These are phyloP conservation scores for Calonectria pteridis DNA, from an alignment of 2,329 filamentous ascomycete species.

Conservation along the genomic window DNA sequence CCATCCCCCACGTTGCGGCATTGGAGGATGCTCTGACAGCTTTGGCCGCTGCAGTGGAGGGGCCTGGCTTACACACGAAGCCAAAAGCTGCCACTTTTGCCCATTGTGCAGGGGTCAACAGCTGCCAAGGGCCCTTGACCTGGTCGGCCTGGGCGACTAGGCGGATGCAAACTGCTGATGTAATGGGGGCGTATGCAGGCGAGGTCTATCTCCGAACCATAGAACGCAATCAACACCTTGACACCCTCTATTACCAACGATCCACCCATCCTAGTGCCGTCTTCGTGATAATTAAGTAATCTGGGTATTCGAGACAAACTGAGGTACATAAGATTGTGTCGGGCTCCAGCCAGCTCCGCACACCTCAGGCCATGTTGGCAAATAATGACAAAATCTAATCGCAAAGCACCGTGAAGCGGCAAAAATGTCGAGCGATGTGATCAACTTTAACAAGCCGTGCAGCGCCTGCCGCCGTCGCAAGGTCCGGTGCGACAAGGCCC, in stretches of 20 bases:
- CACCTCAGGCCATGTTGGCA: not conserved
- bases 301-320: conserved; percentile 13
- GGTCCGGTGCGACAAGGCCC: conserved; percentile 34
- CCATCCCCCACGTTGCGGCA: conserved; percentile 9
- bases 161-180: conserved; percentile 22
- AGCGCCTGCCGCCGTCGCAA: conserved; percentile 36
- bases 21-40: not conserved
- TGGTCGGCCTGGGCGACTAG: conserved; percentile 17
- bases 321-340: conserved; percentile 28
- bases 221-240: conserved; percentile 15
- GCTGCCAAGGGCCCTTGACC: conserved; percentile 7
- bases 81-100: not conserved
- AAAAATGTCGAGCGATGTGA: conserved; percentile 34
- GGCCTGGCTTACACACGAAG: conserved; percentile 13
- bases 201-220: conserved; percentile 26
- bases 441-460: conserved; percentile 39
- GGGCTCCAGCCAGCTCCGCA: conserved; percentile 19
- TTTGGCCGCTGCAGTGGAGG: not conserved
- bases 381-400: not conserved
- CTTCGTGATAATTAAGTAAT: conserved; percentile 31
- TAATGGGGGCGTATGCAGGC: conserved; percentile 28
- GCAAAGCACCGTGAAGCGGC: conserved; percentile 1
- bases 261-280: conserved; percentile 27
- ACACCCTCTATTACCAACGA: conserved; percentile 20
- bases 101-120: conserved; percentile 15